Base-by-base conservation (phyloP, 2,329 filamentous ascomycete species). In the Bimuria novae-zelandiae region DNA sequence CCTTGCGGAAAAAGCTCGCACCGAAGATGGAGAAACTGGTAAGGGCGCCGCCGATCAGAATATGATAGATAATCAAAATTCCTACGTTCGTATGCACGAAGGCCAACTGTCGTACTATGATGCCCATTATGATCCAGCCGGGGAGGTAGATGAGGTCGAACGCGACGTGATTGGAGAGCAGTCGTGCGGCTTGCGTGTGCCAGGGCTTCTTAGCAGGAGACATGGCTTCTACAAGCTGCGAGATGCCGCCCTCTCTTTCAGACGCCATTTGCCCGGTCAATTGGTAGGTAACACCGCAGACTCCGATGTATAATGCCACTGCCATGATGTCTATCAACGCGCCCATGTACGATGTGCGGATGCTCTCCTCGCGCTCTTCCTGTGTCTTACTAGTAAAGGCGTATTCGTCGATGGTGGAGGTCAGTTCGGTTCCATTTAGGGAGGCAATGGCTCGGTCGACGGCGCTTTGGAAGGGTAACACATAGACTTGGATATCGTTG, bases 201-300 rank as follows among this genome's bases (percentile, higher is more conserved):
- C 90, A 95, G 37, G 84, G 79, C 43, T 81, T 81, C 49, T 82
- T 81, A 50, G 89, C 89, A 0, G 90, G 88, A 80, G 94, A 92
- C 90, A 96, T 96, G 49, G 90, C 88, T 73, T 97, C 92, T 37
- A 97, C 85, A 23, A 97, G 79, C 57, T 92, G 89, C 4, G 90
- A 90, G 83, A 96, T 94, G 52, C 92, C 92, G 14, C 86, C 80
- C 76, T 97, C 92, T 51, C 92, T 81, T 75, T 97, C 92, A 1
- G 87, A 85, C 7, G 92, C 92, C 70, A 96, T 87, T 63, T 92
- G 86, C 7, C 92, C 92, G 0, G 90, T 90, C 51, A 96, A 79
- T 65, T 97, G 92, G 70, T 96, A 97, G 32, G 87, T 88, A 22
- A 96, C 83, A 49, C 90, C 90, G 40, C 94, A 86, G 49, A 94